phyloP scores from a whole-genome alignment of 371 early-diverging fungal species.

The Apophysomyces trapeziformis region DNA sequence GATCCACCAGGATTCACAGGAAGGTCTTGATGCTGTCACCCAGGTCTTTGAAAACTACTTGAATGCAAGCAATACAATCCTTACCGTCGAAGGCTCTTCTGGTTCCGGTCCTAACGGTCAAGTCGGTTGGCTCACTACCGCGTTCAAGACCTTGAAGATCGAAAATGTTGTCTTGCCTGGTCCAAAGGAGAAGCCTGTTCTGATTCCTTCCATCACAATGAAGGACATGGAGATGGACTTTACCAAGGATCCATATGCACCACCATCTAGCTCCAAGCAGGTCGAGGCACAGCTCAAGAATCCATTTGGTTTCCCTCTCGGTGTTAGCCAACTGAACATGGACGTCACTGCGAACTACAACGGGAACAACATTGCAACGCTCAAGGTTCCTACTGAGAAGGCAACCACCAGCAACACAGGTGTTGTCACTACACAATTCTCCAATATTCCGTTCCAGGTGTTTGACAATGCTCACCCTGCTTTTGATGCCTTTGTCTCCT shows the following conservation, averaged over 20 bases:
- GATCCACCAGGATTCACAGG: slow-evolving; percentile 48
- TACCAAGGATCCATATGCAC: slow-evolving; percentile 53
- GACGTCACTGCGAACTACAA: slow-evolving; percentile 35
- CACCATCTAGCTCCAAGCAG: slow-evolving; percentile 50
- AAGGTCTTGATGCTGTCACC: slow-evolving; percentile 56
- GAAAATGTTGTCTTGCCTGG: slow-evolving; percentile 51
- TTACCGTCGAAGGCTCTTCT: slow-evolving; percentile 57
- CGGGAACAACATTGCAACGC: slow-evolving; percentile 43
- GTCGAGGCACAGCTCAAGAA: slow-evolving; percentile 56
- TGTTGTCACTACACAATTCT: slow-evolving; percentile 51
- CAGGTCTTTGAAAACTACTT: slow-evolving; percentile 59
- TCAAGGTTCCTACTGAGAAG: slow-evolving; percentile 51
- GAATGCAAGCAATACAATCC: slow-evolving; percentile 45
- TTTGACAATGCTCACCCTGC: slow-evolving; percentile 25
- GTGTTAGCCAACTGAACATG: slow-evolving; percentile 52
- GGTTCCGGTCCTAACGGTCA: slow-evolving; percentile 57
- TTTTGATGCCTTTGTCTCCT: slow-evolving; percentile 50
- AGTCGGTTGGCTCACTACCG: slow-evolving; percentile 62
- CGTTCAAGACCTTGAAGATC: slow-evolving; percentile 56
- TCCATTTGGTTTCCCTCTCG: slow-evolving; percentile 65
- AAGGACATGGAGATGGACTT: slow-evolving; percentile 57
- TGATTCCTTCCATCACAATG: slow-evolving; percentile 37
- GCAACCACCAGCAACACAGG: slow-evolving; percentile 49
- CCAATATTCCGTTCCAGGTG: slow-evolving; percentile 53
- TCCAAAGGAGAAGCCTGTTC: slow-evolving; percentile 18